Base-by-base conservation (phyloP, 1,284 basidiomycete species). In the Trichosporon coremiiforme region DNA sequence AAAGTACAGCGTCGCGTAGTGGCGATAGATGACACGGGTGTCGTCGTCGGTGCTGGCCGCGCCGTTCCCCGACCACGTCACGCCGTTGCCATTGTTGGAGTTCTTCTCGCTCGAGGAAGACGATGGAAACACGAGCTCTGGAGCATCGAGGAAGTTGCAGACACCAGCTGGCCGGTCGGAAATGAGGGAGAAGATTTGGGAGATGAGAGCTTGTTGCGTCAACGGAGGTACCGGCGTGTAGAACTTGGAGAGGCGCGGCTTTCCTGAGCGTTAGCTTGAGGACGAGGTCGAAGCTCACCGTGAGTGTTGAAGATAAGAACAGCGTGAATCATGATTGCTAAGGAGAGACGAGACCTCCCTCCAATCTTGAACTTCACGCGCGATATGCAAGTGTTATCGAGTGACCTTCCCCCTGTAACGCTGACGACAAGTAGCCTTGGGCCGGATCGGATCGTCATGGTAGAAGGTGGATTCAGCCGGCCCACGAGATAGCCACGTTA, bases 1-100 rank as follows among this genome's bases (percentile, higher is more conserved):
- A 79, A 99, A 99, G 85, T 94, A 95, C 31, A 99, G 87, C 2
- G 96, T 99, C 1, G 96, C 96, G 81, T 98, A 98, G 83, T 90
- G 83, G 65, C 86, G 75, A 74, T 86, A 87, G 57, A 87, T 85
- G 68, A 87, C 82, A 60, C 85, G 75, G 47, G 83, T 78, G 65
- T 86, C 84, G 71, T 85, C 83, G 15, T 79, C 78, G 17, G 75
- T 75, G 9, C 65, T 64, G 2, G 8, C 17, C 3, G 17, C 35
- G 15, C 29, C 57, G 6, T 60, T n/a, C 3, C 17, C 31, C 3
- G 25, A 12, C 65, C 68, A 47, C 64, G 71, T 31, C 45, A 63
- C 64, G 53, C 35, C 68, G 50, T 45, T 72, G 20, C 64, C 25
- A 7, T 38, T 4, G 38, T 22, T 53, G 31, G 29, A 5, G 29